Percentiles rank a stretch among this genome's conserved stretches.
Conservation (phyloP, 495 filamentous ascomycete genomes). For the Saxispiralis lemnorum region DNA sequence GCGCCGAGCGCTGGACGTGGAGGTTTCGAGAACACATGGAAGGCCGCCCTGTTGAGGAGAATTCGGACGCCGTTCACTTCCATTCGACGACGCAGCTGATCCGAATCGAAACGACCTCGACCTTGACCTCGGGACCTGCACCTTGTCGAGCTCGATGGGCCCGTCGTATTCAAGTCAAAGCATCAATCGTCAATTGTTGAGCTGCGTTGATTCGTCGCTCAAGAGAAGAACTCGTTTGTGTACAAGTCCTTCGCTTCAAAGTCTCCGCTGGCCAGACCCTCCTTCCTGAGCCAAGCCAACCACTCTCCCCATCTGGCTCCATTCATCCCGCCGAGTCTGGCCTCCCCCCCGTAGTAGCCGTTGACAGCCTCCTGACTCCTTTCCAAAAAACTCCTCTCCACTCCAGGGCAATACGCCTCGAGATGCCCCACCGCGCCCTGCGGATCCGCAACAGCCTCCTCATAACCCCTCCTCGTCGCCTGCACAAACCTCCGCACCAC, state of each 20-base stretch:
- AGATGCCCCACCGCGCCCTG: conserved; percentile 3
- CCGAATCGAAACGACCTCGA: no score
- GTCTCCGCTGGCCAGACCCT: conserved; percentile 1
- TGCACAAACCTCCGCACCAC: conserved; percentile 9
- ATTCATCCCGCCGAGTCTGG: conserved; percentile 7
- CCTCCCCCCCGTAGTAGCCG: conserved; percentile 10
- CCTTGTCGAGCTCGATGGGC: no score
- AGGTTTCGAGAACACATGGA: no score
- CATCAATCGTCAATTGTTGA: no score
- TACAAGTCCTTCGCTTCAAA: conserved; percentile 4
- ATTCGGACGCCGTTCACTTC: no score
- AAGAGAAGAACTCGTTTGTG: conserved; percentile 10
- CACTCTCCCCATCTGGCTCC: conserved; percentile 7
- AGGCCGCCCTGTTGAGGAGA: no score
- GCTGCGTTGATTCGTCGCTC: neutral
- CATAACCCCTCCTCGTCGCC: conserved; percentile 11
- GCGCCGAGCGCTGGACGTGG: no score
- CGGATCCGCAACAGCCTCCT: conserved; percentile 3
- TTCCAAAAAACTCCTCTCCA: conserved; percentile 3
- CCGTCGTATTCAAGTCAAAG: no score
- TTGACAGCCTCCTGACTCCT: conserved; percentile 13
- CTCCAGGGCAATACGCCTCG: conserved; percentile 2
- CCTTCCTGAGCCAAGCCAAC: conserved; percentile 6
- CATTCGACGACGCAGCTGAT: no score
- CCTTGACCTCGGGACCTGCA: no score